phyloP scores from a whole-genome alignment of 148 eudicot genomes.

The Silene conica region DNA sequence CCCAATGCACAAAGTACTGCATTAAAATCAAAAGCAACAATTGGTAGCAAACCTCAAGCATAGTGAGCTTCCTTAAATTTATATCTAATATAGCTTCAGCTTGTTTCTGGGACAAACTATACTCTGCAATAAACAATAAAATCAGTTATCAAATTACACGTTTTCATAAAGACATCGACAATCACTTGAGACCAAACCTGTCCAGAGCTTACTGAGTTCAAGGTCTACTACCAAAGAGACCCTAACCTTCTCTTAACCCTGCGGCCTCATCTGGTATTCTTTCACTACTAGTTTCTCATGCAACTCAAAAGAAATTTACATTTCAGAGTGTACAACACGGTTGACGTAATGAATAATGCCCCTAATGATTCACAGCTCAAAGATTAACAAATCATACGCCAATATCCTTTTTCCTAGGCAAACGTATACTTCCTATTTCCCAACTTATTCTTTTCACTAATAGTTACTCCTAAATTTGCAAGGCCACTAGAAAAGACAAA shows the following conservation, averaged over 20 bases:
- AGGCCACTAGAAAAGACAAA: not conserved
- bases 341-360: not conserved
- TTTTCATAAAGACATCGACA: not conserved
- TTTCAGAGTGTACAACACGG: not conserved
- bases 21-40: not conserved
- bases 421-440: not conserved
- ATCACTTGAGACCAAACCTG: not conserved
- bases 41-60: constrained; percentile 58
- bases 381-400: not conserved
- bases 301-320: not conserved
- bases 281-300: not conserved
- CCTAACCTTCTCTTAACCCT: not conserved
- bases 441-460: not conserved
- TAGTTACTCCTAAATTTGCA: not conserved
- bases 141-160: not conserved
- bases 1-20: not conserved
- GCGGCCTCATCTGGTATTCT: not conserved
- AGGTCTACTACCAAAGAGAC: not conserved
- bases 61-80: constrained; percentile 75
- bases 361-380: not conserved
- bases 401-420: not conserved
- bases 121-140: constrained; percentile 47
- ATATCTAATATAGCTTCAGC: constrained; percentile 95
- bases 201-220: not conserved
- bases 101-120: constrained; percentile 83